A percentile compares a stretch with the other conserved stretches of the same genome.
phyloP scores from a whole-genome alignment of 1,139 yeast species.

The Chernovozyma aurita region DNA sequence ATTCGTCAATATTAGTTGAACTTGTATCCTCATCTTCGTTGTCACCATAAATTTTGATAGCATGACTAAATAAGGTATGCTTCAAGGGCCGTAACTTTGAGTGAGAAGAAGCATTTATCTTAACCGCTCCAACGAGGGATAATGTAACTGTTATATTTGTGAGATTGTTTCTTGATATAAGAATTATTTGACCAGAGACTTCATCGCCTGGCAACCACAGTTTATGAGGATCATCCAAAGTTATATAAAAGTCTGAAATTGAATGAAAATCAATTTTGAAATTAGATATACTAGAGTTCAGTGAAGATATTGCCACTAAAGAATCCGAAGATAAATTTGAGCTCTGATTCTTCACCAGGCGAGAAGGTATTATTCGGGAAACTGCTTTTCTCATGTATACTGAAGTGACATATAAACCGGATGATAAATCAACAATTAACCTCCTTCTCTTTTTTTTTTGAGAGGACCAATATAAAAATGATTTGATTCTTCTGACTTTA shows the following conservation, averaged over 20 bases:
- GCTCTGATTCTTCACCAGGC: slow-evolving; percentile 9
- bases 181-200: slow-evolving; percentile 58
- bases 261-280: slow-evolving; percentile 41
- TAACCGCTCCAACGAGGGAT: slow-evolving; percentile 53
- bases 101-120: slow-evolving; percentile 48
- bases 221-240: slow-evolving; percentile 69
- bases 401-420: not conserved
- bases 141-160: slow-evolving; percentile 51
- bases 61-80: slow-evolving; percentile 57
- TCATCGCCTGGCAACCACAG: slow-evolving; percentile 65
- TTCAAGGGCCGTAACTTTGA: slow-evolving; percentile 49
- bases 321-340: slow-evolving; percentile 6
- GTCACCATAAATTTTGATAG: slow-evolving; percentile 64
- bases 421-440: not conserved
- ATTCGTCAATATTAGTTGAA: slow-evolving; percentile 15
- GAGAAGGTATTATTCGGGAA: slow-evolving; percentile 34
- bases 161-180: slow-evolving; percentile 52
- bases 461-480: not conserved
- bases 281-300: slow-evolving; percentile 6
- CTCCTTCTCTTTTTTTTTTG: not conserved
- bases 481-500: too few species aligned
- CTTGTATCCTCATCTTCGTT: slow-evolving; percentile 10
- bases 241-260: slow-evolving; percentile 63
- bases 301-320: not conserved
- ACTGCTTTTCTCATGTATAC: slow-evolving; percentile 39